Conservation (phyloP, 352 stramenopile species). For the Pythium biforme region DNA sequence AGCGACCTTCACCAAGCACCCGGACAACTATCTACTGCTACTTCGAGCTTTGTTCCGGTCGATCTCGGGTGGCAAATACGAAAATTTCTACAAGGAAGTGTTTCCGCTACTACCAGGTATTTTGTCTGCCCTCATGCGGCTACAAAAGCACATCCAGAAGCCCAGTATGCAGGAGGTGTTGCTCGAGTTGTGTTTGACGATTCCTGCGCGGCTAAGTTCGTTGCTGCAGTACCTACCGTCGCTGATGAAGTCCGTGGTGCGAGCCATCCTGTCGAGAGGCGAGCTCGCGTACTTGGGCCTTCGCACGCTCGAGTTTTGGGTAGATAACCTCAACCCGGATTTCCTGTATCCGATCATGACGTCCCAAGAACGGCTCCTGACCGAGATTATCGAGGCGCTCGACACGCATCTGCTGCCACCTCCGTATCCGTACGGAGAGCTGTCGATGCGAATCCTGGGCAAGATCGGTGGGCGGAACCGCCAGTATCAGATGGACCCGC, state of each 20-base stretch:
- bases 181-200: slow-evolving; percentile 95
- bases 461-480: slow-evolving; percentile 96
- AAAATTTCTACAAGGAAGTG: slow-evolving; percentile 98
- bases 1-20: slow-evolving; percentile 88
- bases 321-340: slow-evolving; percentile 98
- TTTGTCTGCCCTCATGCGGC: slow-evolving; percentile 92
- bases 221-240: slow-evolving; percentile 97
- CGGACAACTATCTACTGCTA: slow-evolving; percentile 95
- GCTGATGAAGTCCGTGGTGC: slow-evolving; percentile 94
- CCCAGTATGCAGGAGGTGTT: slow-evolving; percentile 89
- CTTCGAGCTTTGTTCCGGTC: slow-evolving; percentile 94
- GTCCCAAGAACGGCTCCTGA: slow-evolving; percentile 86
- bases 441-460: slow-evolving; percentile 95
- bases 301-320: slow-evolving; percentile 97
- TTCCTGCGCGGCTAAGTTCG: slow-evolving; percentile 93
- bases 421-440: slow-evolving; percentile 96
- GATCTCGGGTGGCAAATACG: slow-evolving; percentile 97
- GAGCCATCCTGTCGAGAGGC: slow-evolving; percentile 91
- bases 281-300: slow-evolving; percentile 96
- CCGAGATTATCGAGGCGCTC: slow-evolving; percentile 95
- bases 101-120: slow-evolving; percentile 92
- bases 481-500: slow-evolving; percentile 85
- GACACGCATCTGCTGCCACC: slow-evolving; percentile 94
- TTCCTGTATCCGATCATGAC: slow-evolving; percentile 95
- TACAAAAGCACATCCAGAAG: slow-evolving; percentile 90